phyloP scores from a whole-genome alignment of 108 stramenopile genomes.

The Epipyxis sp. region DNA sequence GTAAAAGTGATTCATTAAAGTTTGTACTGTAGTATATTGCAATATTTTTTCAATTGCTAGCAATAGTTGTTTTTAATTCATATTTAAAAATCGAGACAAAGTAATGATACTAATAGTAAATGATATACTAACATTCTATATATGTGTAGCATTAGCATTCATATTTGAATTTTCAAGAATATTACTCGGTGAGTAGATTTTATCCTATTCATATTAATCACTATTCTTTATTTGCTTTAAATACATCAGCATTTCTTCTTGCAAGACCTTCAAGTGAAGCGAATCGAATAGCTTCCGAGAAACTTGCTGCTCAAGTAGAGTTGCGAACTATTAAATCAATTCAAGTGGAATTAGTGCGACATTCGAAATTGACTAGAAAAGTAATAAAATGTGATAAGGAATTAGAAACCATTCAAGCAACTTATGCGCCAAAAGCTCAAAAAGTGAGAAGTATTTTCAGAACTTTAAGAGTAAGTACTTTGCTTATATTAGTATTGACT shows the following conservation, averaged over 20 bases:
- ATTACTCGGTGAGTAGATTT: not conserved
- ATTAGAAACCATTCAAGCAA: not conserved
- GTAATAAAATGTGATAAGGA: conserved; percentile 30
- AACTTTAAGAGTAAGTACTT: not conserved
- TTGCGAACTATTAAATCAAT: conserved; percentile 9
- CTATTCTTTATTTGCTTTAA: not conserved
- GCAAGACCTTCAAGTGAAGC: not conserved
- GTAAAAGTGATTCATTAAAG: no score
- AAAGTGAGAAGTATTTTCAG: not conserved
- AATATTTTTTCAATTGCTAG: no score
- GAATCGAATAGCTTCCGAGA: not conserved
- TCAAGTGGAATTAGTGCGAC: conserved; percentile 27
- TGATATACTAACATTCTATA: no score
- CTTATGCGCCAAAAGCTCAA: not conserved
- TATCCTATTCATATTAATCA: not conserved
- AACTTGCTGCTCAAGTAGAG: not conserved
- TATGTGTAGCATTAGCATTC: no score
- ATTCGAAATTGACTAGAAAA: conserved; percentile 12
- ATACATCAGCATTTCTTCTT: not conserved
- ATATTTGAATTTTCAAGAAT: not conserved
- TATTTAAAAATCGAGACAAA: no score
- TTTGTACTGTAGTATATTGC: no score
- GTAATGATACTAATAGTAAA: no score
- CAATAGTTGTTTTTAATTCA: no score
- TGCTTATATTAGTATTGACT: no score